Percentiles rank a stretch among this genome's conserved stretches.
These are phyloP conservation scores for Podaxis sp. DNA, from an alignment of 768 basidiomycete genomes.

Conservation along the genomic window DNA sequence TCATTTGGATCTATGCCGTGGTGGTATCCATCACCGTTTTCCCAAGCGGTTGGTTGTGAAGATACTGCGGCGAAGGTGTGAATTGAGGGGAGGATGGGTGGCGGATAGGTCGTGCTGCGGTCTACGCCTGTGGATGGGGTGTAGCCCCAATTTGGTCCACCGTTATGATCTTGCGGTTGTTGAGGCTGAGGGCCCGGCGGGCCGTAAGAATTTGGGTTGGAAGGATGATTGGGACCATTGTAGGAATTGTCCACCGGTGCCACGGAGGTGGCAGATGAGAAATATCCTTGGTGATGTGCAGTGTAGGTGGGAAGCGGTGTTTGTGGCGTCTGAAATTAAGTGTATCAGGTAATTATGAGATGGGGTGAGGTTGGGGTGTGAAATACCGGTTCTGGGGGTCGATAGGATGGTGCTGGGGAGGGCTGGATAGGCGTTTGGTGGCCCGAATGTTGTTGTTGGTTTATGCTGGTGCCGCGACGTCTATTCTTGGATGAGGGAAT, in stretches of 20 bases:
- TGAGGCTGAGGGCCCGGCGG: conserved; percentile 28
- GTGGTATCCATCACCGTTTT: conserved; percentile 9
- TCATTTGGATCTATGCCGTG: conserved; percentile 4
- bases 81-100: conserved; percentile 54
- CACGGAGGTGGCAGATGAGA: conserved; percentile 35
- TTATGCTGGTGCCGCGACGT: conserved; percentile 41
- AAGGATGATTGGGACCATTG: conserved; percentile 44
- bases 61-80: conserved; percentile 41
- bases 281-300: conserved; percentile 40
- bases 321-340: neutral
- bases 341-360: conserved; percentile 12
- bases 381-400: conserved; percentile 44
- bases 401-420: conserved; percentile 45
- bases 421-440: conserved; percentile 49
- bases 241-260: conserved; percentile 21
- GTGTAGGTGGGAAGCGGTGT: conserved; percentile 40
- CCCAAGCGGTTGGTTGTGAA: conserved; percentile 30
- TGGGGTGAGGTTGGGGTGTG: conserved; percentile 12
- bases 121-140: conserved; percentile 37
- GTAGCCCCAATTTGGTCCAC: conserved; percentile 50
- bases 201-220: conserved; percentile 2
- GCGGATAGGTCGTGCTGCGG: conserved; percentile 48
- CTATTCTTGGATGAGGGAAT: conserved; percentile 38
- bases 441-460: conserved; percentile 34
- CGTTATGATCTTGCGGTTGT: conserved; percentile 18